Evolutionary conservation across 1,284 basidiomycete genomes (phyloP), one percentile per base, ranked within the genome.

Genomic region (Irpex lacteus): DNA sequence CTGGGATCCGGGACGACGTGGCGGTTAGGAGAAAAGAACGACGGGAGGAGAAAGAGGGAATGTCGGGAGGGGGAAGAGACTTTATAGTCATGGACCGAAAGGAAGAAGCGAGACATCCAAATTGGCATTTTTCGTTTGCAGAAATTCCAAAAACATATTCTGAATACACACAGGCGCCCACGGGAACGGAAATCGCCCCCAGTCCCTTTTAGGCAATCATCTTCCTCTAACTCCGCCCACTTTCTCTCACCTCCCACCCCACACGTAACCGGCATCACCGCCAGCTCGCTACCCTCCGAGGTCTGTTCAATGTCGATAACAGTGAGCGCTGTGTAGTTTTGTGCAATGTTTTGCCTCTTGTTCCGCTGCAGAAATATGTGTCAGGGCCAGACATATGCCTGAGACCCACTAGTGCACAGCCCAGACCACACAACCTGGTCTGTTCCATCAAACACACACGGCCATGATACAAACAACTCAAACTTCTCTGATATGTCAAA

Each of bases 21-120:
- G 19, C 49, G 18, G 26, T 59, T 59, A 61, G 54, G 56, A 59
- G 38, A 60, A 66, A 55, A 60, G 64, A 64, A 34, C 26, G 66
- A 65, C 55, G 67, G 63, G 67, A 70, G 64, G 61, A 60, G 60
- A 56, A 67, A 61, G 64, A 68, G 65, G 67, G 68, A 65, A 36
- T 26, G 9, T 59, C 5, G 8, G 18, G 18, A 44, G 26, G 40
- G 40, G 40, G 40, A 44, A 44, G 40, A 44, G 40, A 44, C 32
- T 70, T 68, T 70, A 73, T 69, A 70, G 65, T 58, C 60, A 65
- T 70, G 65, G 69, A 72, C 67, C 69, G 70, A 63, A 57, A 66
- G 65, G 69, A 67, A 72, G 74, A 75, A 74, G 74, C 70, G 72
- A 72, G 73, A 75, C 72, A 75, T 74, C 67, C 54, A 71, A 69